Conservation (phyloP, 495 filamentous ascomycete species). For the Penicillium steckii region DNA sequence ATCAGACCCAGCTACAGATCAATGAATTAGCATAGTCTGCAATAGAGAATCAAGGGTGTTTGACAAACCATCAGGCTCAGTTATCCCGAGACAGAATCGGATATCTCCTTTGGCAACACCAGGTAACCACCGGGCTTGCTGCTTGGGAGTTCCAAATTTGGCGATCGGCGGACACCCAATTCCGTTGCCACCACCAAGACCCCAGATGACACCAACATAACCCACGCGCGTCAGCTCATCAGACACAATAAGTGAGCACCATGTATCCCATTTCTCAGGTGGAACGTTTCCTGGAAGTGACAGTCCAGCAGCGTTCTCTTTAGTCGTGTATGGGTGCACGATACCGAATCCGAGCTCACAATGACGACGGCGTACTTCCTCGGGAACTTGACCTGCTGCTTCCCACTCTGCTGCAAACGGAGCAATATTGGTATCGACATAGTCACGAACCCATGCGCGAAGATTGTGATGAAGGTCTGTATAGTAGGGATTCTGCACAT, state of each 20-base stretch:
- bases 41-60: no score
- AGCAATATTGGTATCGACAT: conserved; percentile 43
- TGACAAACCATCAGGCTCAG: conserved; percentile 50
- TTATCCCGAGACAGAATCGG: conserved; percentile 55
- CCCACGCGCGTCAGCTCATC: conserved; percentile 48
- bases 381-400: conserved; percentile 42
- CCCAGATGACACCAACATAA: conserved; percentile 46
- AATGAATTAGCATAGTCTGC: conserved; percentile 1
- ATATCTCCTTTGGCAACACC: conserved; percentile 46
- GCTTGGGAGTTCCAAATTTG: conserved; percentile 48
- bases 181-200: conserved; percentile 49
- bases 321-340: conserved; percentile 34
- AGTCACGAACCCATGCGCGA: conserved; percentile 43
- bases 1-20: conserved; percentile 48
- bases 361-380: conserved; percentile 33
- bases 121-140: conserved; percentile 49
- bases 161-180: conserved; percentile 57
- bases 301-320: conserved; percentile 32
- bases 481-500: conserved; percentile 45
- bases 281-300: conserved; percentile 40
- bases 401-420: conserved; percentile 52
- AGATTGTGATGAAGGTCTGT: conserved; percentile 46
- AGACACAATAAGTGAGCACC: conserved; percentile 45
- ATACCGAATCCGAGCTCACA: conserved; percentile 40
- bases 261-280: conserved; percentile 48